A percentile compares a stretch with the other conserved stretches of the same genome.
These are phyloP conservation scores for Urtica urens DNA, from an alignment of 306 rosid genomes.

Conservation along the genomic window DNA sequence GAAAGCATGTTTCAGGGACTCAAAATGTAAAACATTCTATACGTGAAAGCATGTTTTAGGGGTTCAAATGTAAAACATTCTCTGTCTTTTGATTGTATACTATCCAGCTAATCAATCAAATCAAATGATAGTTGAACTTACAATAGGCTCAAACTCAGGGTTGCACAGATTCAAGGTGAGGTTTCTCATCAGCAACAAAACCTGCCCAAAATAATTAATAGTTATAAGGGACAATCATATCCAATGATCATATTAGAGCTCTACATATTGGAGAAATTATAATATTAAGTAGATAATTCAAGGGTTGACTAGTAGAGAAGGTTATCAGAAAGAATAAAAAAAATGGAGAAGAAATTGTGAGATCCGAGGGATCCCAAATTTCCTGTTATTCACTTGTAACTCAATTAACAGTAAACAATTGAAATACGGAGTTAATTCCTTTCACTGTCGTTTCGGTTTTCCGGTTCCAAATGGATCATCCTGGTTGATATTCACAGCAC, in stretches of 20 bases:
- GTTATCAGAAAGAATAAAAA: neutral
- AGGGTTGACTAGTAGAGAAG: neutral
- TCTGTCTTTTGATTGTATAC: too few species aligned
- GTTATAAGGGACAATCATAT: neutral
- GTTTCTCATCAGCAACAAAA: conserved; percentile 76
- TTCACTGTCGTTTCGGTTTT: too few species aligned
- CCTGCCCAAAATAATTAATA: conserved; percentile 53
- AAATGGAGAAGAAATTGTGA: neutral
- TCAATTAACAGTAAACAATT: too few species aligned
- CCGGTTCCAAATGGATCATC: too few species aligned
- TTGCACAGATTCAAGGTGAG: conserved; percentile 65
- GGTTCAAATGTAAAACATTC: too few species aligned
- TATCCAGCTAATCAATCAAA: neutral
- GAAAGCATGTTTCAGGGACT: too few species aligned
- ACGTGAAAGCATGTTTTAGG: too few species aligned
- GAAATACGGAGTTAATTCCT: too few species aligned
- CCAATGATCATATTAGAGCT: neutral
- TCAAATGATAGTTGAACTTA: conserved; percentile 24
- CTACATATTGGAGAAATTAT: neutral
- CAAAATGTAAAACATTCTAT: too few species aligned
- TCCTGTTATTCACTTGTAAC: too few species aligned
- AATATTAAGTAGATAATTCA: neutral
- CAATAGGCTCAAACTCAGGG: conserved; percentile 63
- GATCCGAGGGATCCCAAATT: too few species aligned
- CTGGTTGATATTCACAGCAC: neutral